Evolutionary conservation across 1,139 yeast genomes (phyloP).

Genomic region (Sporopachydermia cereana): DNA sequence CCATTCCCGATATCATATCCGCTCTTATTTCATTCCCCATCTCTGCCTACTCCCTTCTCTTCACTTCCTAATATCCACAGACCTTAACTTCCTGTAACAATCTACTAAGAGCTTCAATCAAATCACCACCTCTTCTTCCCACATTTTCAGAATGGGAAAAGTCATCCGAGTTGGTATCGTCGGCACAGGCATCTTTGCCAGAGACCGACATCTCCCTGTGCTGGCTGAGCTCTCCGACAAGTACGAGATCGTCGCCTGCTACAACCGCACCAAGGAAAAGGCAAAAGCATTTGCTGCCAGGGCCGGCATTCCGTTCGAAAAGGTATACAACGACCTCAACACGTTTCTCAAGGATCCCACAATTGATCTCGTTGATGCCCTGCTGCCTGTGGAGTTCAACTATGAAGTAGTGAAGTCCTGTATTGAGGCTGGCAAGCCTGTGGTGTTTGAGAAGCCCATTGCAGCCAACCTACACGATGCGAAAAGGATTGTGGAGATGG

Average conservation of each 20-base stretch:
- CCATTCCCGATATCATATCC: too few species aligned
- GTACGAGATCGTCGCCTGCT: constrained; percentile 47
- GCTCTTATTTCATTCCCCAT: too few species aligned
- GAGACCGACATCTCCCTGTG: constrained; percentile 70
- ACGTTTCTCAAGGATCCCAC: constrained; percentile 48
- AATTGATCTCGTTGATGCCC: constrained; percentile 69
- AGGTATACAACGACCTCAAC: constrained; percentile 57
- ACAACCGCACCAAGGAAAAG: constrained; percentile 71
- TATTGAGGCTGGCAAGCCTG: constrained; percentile 60
- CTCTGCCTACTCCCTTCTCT: too few species aligned
- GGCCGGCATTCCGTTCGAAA: constrained; percentile 38
- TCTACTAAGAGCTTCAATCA: too few species aligned
- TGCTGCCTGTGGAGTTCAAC: constrained; percentile 78
- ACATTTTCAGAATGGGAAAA: too few species aligned
- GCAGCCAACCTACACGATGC: constrained; percentile 81
- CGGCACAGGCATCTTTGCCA: constrained; percentile 91
- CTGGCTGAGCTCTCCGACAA: constrained; percentile 34
- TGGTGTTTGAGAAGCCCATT: constrained; percentile 80
- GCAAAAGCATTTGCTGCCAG: constrained; percentile 68
- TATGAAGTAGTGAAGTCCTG: constrained; percentile 53
- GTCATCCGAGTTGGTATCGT: constrained; percentile 61
- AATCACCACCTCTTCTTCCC: too few species aligned
- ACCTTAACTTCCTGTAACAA: too few species aligned
- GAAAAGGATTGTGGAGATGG: constrained; percentile 54
- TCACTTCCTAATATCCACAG: too few species aligned